phyloP scores from a whole-genome alignment of 495 filamentous ascomycete species.

The Aspergillus cavernicola region DNA sequence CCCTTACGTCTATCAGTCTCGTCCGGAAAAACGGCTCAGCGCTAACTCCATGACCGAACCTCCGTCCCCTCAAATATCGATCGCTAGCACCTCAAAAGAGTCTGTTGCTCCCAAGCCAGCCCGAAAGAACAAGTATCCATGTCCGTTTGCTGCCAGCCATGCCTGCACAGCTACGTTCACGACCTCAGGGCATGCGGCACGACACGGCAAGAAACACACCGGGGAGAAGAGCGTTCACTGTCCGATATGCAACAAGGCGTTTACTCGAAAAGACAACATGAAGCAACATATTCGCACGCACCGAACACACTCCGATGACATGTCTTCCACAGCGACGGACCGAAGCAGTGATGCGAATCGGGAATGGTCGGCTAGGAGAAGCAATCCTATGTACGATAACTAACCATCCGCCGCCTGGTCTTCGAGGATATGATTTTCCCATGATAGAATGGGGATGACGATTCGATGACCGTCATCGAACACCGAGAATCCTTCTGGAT shows the following conservation, averaged over 20 bases:
- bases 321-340: conserved; percentile 25
- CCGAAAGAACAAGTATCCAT: conserved; percentile 54
- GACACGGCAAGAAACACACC: conserved; percentile 94
- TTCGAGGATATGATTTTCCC: background rate
- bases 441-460: conserved; percentile 9
- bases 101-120: conserved; percentile 16
- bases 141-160: conserved; percentile 57
- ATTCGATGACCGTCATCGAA: conserved; percentile 8
- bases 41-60: conserved; percentile 24
- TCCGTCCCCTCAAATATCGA: conserved; percentile 24
- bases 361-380: conserved; percentile 12
- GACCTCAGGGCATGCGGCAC: conserved; percentile 92
- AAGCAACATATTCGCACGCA: conserved; percentile 95
- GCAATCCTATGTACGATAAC: conserved; percentile 19
- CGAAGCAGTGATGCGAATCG: conserved; percentile 22
- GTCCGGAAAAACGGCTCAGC: conserved; percentile 27
- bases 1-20: conserved; percentile 18
- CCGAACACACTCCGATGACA: conserved; percentile 39
- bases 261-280: conserved; percentile 97
- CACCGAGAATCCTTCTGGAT: background rate
- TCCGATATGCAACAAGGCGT: conserved; percentile 87
- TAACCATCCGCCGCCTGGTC: conserved; percentile 27
- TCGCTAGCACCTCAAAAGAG: conserved; percentile 20
- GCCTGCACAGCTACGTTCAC: conserved; percentile 83
- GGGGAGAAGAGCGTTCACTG: conserved; percentile 92